Conservation (phyloP, 106 monocot genomes). For the Dioscorea dumetorum region DNA sequence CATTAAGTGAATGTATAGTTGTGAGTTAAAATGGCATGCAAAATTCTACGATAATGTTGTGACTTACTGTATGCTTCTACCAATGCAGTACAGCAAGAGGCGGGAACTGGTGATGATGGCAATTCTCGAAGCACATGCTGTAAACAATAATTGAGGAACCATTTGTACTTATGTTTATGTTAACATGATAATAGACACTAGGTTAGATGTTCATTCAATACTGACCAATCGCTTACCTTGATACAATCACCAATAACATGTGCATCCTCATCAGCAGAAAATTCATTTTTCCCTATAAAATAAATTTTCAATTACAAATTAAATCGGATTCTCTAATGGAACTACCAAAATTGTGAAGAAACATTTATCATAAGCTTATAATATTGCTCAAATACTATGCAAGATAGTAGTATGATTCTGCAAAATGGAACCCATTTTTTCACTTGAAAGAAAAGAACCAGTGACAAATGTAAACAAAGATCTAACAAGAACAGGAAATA, state of each 20-base stretch:
- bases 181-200: too few relatives aligned
- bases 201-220: too few relatives aligned
- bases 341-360: too few relatives aligned
- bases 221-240: constrained; percentile 38
- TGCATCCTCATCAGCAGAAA: constrained; percentile 85
- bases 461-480: not conserved
- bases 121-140: constrained; percentile 93
- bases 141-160: constrained; percentile 9
- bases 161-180: constrained; percentile 2
- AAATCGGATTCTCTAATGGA: not conserved
- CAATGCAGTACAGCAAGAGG: constrained; percentile 77
- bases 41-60: too few relatives aligned
- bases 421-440: not conserved
- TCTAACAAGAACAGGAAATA: not conserved
- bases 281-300: constrained; percentile 71
- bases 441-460: not conserved
- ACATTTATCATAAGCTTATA: too few relatives aligned
- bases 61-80: constrained; percentile 87
- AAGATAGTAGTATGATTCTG: not conserved
- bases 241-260: constrained; percentile 99
- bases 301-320: not conserved
- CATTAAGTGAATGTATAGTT: too few relatives aligned
- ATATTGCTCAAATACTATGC: too few relatives aligned
- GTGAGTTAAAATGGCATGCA: too few relatives aligned
- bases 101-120: constrained; percentile 96